Evolutionary conservation across 192 early-diverging fungal species (phyloP), one percentile per base, ranked within the genome.

Genomic region (Pilobolus umbonatus): DNA sequence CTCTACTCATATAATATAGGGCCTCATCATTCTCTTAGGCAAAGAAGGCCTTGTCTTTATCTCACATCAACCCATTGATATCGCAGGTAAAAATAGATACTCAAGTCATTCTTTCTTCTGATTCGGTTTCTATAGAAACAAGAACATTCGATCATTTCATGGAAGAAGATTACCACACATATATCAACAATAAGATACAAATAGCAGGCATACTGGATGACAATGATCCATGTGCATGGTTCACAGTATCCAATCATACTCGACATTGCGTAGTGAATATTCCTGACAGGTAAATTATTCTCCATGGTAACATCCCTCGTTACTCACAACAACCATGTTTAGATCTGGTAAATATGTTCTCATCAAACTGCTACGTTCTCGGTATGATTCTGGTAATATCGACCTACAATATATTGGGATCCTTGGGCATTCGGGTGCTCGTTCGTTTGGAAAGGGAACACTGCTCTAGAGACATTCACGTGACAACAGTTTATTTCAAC

Each of bases 401-500:
- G 79, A 81, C 50, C 60, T 81, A 1, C 79, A 81, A 48, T 81
- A 81, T 30, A 62, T 81, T 25, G 79, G 79, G 0, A 30, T 81
- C 15, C 68, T 81, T 44, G 79, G 79, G 49, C 62, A 69, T 4
- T 46, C 29, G 24, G 67, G 67, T 21, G 30, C 67, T 26, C 21
- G 67, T 10, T 63, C 61, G 3, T 69, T 69, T 55, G 61, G 43
- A 14, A 58, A 56, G 35, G 39, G 38, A 28, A 46, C 15, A 9
- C 19, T 51, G 8, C 2, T 5, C 15, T 38, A 17, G 25, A 47
- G 26, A 55, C 35, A 35, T 17, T 2, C 35, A 55, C 17, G 21
- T 36, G 17, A 53, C 15, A 32, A 36, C 9, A 8, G 8, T 25
- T 32, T 5, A 52, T 52, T 21, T 22, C 5, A 0, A 17, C 26